Conservation (phyloP, 1,139 yeast species). For the Blastobotrys proliferans region DNA sequence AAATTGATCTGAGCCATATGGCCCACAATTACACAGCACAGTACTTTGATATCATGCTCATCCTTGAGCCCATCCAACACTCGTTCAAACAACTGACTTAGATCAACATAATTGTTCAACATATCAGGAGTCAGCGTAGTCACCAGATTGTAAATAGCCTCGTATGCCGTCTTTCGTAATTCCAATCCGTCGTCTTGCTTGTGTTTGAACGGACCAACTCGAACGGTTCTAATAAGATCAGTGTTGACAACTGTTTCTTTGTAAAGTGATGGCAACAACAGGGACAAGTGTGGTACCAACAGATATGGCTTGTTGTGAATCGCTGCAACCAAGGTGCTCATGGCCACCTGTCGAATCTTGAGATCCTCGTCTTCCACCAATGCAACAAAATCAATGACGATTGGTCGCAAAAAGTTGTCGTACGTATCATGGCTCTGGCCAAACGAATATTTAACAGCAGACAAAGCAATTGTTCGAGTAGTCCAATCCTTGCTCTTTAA, state of each 20-base stretch:
- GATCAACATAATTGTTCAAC: conserved; percentile 30
- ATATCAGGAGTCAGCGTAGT: conserved; percentile 26
- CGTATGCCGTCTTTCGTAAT: conserved; percentile 69
- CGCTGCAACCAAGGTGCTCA: conserved; percentile 57
- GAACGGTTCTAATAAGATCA: conserved; percentile 59
- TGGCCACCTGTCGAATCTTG: conserved; percentile 47
- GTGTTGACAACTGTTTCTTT: conserved; percentile 54
- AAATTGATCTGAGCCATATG: conserved; percentile 33
- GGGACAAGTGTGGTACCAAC: conserved; percentile 46
- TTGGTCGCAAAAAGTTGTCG: conserved; percentile 30
- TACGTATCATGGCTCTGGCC: conserved; percentile 29
- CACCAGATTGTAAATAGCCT: conserved; percentile 56
- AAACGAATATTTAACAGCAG: conserved; percentile 37
- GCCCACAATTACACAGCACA: conserved; percentile 39
- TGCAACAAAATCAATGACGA: conserved; percentile 38
- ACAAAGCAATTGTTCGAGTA: conserved; percentile 31
- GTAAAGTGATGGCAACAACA: conserved; percentile 51
- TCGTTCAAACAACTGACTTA: conserved; percentile 32
- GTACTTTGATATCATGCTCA: conserved; percentile 44
- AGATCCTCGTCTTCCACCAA: conserved; percentile 32
- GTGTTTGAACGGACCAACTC: conserved; percentile 87
- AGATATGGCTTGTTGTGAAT: conserved; percentile 54
- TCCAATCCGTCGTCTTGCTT: conserved; percentile 76
- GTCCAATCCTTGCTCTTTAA: conserved; percentile 25
- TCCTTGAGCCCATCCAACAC: conserved; percentile 40